Evolutionary conservation across 2,329 filamentous ascomycete genomes (phyloP), one percentile per base, ranked within the genome.

Genomic region (Xylariaceae sp.): DNA sequence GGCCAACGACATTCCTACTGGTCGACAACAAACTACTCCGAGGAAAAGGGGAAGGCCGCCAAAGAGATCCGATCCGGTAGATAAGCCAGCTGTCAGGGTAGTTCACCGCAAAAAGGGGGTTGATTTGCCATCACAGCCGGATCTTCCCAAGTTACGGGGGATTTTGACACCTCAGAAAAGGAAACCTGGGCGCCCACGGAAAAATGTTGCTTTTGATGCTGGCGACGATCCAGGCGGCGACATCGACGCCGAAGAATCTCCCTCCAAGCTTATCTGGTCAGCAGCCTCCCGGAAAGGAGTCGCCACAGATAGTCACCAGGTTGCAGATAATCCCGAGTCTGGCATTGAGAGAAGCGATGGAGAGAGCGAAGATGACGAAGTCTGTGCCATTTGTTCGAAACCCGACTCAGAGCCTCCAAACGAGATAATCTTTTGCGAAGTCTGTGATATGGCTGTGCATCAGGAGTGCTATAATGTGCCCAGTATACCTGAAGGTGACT

Each of bases 341-440:
- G 45, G 7, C 11, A 33, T 19, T 8, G 26, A 44, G 4, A 75
- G 78, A 8, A 42, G 37, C 4, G 42, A 38, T 11, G 44, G 48
- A 30, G 51, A 51, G 31, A 33, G 34, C 16, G 44, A 43, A 26
- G 45, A 79, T 34, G 76, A 78, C 15, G 75, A 78, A 41, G 67
- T 76, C 0, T 84, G 80, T 51, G 66, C 63, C 15, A 68, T 83
- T 28, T 84, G 80, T 56, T 66, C 64, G 29, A 74, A 74, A 41
- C 73, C 76, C 0, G 72, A 82, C 45, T 82, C 78, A 0, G 66
- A 72, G 28, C 62, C 69, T 2, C 75, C 75, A 1, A 83, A 84
- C 54, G 69, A 80, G 53, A 83, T 84, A 26, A 65, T 84, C 8
- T 72, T 83, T 28, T 84, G 80, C 61, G 80, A 83, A 49, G 73